Conservation (phyloP, 2,329 filamentous ascomycete species). For the Lecanoromycetidae sp. region DNA sequence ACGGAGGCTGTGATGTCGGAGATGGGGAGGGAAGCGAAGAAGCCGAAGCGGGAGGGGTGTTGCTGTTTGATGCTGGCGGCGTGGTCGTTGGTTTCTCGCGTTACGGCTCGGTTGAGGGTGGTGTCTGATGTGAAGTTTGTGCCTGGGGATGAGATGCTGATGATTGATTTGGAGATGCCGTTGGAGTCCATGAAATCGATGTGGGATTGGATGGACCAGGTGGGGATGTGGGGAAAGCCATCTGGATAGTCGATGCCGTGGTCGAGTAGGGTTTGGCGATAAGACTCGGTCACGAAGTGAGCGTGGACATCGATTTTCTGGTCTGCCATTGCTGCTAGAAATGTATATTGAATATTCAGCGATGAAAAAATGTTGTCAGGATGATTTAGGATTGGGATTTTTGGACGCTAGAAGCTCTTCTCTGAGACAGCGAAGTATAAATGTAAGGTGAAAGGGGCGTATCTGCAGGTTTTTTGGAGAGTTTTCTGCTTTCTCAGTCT, state of each 20-base stretch:
- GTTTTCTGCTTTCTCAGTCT: not conserved
- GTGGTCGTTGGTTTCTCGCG: constrained; percentile 3
- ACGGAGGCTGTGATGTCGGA: constrained; percentile 38
- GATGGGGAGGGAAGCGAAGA: constrained; percentile 43
- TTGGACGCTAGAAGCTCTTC: not conserved
- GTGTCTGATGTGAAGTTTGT: constrained; percentile 33
- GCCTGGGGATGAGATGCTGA: constrained; percentile 45
- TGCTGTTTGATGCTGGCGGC: not conserved
- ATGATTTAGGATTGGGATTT: not conserved
- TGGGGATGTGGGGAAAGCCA: constrained; percentile 38
- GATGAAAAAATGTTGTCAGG: not conserved
- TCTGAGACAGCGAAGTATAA: not conserved
- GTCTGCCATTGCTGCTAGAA: not conserved
- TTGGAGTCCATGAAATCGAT: constrained; percentile 39
- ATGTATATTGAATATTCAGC: not conserved
- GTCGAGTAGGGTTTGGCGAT: constrained; percentile 30
- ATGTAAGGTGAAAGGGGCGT: not conserved
- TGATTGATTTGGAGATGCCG: constrained; percentile 40
- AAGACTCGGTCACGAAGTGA: constrained; percentile 35
- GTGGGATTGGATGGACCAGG: constrained; percentile 37
- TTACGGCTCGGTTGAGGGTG: not conserved
- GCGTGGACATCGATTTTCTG: constrained; percentile 36
- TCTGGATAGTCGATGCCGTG: constrained; percentile 35
- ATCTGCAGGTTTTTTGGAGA: no score
- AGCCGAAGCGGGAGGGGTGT: constrained; percentile 34